Percentiles rank a stretch among this genome's conserved stretches.
Evolutionary conservation across 768 basidiomycete genomes (phyloP).

Genomic region (Lepiota venenata): DNA sequence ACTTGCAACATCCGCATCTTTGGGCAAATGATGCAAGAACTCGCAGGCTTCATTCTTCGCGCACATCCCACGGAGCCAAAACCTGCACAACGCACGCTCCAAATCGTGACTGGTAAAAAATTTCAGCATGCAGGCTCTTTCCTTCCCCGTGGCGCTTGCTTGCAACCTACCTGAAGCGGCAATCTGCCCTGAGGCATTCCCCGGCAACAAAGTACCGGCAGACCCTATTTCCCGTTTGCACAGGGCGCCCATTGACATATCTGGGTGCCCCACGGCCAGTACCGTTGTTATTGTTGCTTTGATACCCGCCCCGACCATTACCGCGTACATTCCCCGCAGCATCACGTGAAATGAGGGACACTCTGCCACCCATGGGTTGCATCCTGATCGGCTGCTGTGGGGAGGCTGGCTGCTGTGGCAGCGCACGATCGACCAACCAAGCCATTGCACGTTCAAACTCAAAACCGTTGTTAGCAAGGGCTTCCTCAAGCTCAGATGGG

Average conservation of each 20-base stretch:
- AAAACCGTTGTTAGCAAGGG: slow-evolving; percentile 80
- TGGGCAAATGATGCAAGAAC: slow-evolving; percentile 89
- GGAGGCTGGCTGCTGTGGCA: slow-evolving; percentile 32
- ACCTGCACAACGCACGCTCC: slow-evolving; percentile 91
- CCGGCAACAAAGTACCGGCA: slow-evolving; percentile 97
- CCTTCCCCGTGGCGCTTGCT: neutral
- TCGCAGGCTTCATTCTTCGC: slow-evolving; percentile 97
- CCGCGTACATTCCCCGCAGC: slow-evolving; percentile 26
- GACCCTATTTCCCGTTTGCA: slow-evolving; percentile 68
- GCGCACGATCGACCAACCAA: slow-evolving; percentile 79
- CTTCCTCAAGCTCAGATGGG: slow-evolving; percentile 91
- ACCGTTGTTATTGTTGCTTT: slow-evolving; percentile 22
- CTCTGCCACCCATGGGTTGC: slow-evolving; percentile 64
- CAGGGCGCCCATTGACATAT: slow-evolving; percentile 55
- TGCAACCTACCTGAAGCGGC: slow-evolving; percentile 84
- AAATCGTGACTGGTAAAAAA: slow-evolving; percentile 75
- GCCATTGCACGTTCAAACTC: slow-evolving; percentile 97
- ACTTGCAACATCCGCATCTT: slow-evolving; percentile 75
- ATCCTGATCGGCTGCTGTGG: slow-evolving; percentile 48
- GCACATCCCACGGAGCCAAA: slow-evolving; percentile 97
- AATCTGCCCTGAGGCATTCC: slow-evolving; percentile 93
- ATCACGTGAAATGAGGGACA: slow-evolving; percentile 65
- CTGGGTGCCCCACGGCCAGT: slow-evolving; percentile 31
- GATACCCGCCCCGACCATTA: slow-evolving; percentile 33
- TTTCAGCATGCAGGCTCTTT: slow-evolving; percentile 9